phyloP scores from a whole-genome alignment of 495 filamentous ascomycete genomes.

The Aspergillus bridgeri region DNA sequence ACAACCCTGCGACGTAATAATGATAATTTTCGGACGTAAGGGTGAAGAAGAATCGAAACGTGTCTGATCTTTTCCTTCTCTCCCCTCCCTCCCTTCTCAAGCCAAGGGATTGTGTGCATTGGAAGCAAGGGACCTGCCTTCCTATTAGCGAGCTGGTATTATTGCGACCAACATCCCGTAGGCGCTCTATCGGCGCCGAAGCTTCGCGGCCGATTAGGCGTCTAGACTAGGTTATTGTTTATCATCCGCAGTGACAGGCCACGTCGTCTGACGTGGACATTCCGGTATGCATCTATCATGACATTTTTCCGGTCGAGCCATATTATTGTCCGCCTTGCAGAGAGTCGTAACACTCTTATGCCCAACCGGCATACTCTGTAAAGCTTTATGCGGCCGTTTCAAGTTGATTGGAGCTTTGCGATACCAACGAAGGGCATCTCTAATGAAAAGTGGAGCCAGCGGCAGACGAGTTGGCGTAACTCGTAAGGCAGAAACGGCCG shows the following conservation, averaged over 20 bases:
- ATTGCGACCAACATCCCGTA: background rate
- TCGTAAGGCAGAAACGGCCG: conserved; percentile 4
- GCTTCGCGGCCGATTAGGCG: background rate
- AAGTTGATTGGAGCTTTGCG: conserved; percentile 14
- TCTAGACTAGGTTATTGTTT: background rate
- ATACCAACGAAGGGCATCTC: conserved; percentile 4
- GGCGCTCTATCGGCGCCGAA: background rate
- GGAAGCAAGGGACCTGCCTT: background rate
- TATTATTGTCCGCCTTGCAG: background rate
- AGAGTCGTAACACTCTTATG: background rate
- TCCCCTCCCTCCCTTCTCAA: background rate
- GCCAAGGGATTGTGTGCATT: background rate
- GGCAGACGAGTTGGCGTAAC: background rate
- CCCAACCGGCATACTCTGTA: background rate
- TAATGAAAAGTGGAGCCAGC: conserved; percentile 17
- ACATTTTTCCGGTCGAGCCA: background rate
- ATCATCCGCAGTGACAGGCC: background rate
- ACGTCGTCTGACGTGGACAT: background rate
- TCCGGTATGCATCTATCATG: background rate
- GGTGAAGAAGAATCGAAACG: too few relatives aligned
- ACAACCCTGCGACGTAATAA: too few relatives aligned
- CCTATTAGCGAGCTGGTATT: background rate
- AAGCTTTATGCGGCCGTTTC: conserved; percentile 11
- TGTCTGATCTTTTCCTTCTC: background rate
- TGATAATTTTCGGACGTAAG: too few relatives aligned